Evolutionary conservation across 495 filamentous ascomycete genomes (phyloP).

Genomic region (Annulohypoxylon nitens): DNA sequence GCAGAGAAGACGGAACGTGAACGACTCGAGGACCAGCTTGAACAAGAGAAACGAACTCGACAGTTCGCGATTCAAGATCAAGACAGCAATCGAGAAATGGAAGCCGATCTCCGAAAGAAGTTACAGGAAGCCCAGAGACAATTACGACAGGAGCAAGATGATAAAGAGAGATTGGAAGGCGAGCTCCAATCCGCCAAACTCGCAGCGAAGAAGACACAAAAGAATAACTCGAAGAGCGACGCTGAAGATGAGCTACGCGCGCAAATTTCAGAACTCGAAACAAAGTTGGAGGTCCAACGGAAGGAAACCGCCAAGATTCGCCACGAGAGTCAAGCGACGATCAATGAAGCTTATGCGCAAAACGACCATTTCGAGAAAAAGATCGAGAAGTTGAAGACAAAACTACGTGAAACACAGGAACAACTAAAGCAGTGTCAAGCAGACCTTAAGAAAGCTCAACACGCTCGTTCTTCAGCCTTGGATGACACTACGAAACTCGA

Average conservation of each 20-base stretch:
- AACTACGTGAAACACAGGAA: conserved; percentile 74
- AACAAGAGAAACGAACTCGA: conserved; percentile 48
- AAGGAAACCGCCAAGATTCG: conserved; percentile 57
- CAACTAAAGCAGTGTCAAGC: conserved; percentile 72
- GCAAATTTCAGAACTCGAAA: conserved; percentile 53
- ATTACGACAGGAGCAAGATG: conserved; percentile 55
- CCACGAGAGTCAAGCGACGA: conserved; percentile 53
- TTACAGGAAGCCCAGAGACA: conserved; percentile 47
- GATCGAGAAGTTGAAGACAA: conserved; percentile 74
- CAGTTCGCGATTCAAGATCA: conserved; percentile 43
- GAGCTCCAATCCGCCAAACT: conserved; percentile 53
- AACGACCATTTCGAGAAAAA: conserved; percentile 73
- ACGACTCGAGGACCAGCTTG: conserved; percentile 55
- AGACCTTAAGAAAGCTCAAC: conserved; percentile 58
- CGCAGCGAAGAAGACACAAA: conserved; percentile 58
- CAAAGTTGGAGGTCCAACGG: conserved; percentile 58
- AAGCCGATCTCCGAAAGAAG: conserved; percentile 52
- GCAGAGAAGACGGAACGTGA: conserved; percentile 63
- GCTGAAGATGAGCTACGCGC: conserved; percentile 36
- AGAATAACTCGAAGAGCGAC: conserved; percentile 21
- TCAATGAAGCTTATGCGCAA: conserved; percentile 66
- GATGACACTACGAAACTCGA: conserved; percentile 55
- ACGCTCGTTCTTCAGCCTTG: conserved; percentile 39
- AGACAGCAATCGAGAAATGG: conserved; percentile 44
- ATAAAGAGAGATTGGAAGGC: conserved; percentile 52